phyloP scores from a whole-genome alignment of 2,329 filamentous ascomycete species.

The Nemania sp. region DNA sequence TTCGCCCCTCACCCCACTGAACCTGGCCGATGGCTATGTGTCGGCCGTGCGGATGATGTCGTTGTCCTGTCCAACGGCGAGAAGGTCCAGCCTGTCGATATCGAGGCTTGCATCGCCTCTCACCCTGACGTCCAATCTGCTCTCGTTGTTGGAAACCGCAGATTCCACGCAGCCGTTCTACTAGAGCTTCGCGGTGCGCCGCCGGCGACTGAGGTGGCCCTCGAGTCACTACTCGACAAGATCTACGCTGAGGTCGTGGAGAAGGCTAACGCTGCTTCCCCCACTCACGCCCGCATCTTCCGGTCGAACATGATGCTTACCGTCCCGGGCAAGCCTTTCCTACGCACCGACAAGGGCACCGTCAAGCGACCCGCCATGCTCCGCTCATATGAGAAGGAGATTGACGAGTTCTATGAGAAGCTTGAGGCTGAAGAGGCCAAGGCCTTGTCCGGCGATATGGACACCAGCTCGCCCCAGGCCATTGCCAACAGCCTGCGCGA shows the following conservation, averaged over 20 bases:
- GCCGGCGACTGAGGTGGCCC: slow-evolving; percentile 19
- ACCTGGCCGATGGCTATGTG: slow-evolving; percentile 31
- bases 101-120: slow-evolving; percentile 29
- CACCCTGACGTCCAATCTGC: slow-evolving; percentile 31
- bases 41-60: slow-evolving; percentile 33
- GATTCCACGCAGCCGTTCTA: slow-evolving; percentile 32
- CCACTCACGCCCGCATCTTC: slow-evolving; percentile 32
- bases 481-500: slow-evolving; percentile 27
- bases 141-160: slow-evolving; percentile 31
- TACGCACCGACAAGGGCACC: slow-evolving; percentile 37
- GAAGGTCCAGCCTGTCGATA: slow-evolving; percentile 34
- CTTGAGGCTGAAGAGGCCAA: slow-evolving; percentile 33
- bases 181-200: slow-evolving; percentile 24
- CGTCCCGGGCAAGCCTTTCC: slow-evolving; percentile 35
- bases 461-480: slow-evolving; percentile 22
- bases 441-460: slow-evolving; percentile 29
- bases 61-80: slow-evolving; percentile 34
- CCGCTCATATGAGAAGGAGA: slow-evolving; percentile 33
- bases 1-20: slow-evolving; percentile 31
- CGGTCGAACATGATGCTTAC: slow-evolving; percentile 33
- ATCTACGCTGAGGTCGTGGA: slow-evolving; percentile 33
- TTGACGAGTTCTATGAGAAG: slow-evolving; percentile 34
- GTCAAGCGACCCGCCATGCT: slow-evolving; percentile 34
- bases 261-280: slow-evolving; percentile 31
- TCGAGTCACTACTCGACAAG: slow-evolving; percentile 28